phyloP scores from a whole-genome alignment of 129 eudicot genomes.

The Lactuca sativa region DNA sequence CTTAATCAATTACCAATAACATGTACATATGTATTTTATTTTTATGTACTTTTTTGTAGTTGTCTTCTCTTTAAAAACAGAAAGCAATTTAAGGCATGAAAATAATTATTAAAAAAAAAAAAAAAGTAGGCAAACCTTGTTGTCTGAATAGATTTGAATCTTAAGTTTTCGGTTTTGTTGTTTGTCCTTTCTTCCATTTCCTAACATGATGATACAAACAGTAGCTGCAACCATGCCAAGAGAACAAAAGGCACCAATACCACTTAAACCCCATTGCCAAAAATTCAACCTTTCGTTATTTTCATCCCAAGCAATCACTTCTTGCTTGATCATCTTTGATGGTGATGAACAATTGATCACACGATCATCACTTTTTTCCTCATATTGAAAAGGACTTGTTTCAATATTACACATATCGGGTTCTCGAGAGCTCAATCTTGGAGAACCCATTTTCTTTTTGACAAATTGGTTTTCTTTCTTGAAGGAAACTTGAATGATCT shows the following conservation, averaged over 20 bases:
- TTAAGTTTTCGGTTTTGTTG: conserved; percentile 50
- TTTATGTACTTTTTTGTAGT: not conserved
- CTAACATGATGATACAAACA: conserved; percentile 54
- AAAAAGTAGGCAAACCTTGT: conserved; percentile 52
- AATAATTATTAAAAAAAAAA: too few relatives aligned
- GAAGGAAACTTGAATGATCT: conserved; percentile 59
- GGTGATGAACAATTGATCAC: conserved; percentile 27
- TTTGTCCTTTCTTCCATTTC: conserved; percentile 39
- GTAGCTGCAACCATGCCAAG: conserved; percentile 81
- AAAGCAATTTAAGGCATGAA: not conserved
- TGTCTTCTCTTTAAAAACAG: too few relatives aligned
- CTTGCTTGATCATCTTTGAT: conserved; percentile 34
- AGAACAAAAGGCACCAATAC: conserved; percentile 73
- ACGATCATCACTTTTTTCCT: conserved; percentile 42
- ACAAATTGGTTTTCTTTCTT: conserved; percentile 74
- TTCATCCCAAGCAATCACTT: conserved; percentile 31
- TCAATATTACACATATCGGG: conserved; percentile 34
- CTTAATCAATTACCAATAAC: not conserved
- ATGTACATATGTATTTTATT: not conserved
- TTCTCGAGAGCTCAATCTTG: conserved; percentile 41
- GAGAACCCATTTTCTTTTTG: conserved; percentile 70
- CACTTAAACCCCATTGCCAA: conserved; percentile 49
- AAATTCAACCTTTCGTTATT: conserved; percentile 35
- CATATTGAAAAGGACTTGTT: conserved; percentile 38
- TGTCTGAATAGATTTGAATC: conserved; percentile 58